phyloP scores from a whole-genome alignment of 116 monocot species.

The Trichopus zeylanicus region DNA sequence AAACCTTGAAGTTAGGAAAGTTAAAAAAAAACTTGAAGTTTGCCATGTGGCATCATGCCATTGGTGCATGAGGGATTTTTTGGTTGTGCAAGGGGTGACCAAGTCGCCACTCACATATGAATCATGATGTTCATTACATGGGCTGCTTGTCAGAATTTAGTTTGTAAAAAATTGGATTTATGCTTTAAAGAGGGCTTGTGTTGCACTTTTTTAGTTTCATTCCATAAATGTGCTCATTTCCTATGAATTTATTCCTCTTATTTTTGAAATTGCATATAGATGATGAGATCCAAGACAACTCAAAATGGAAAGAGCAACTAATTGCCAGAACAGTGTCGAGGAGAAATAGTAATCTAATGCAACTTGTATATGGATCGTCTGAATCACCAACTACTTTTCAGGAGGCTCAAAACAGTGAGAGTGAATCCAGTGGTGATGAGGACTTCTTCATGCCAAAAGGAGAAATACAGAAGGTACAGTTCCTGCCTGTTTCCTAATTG shows the following conservation, averaged over 20 bases:
- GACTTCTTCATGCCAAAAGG: conserved; percentile 80
- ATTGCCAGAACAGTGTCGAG: conserved; percentile 36
- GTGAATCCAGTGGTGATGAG: conserved; percentile 68
- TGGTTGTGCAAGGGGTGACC: no score
- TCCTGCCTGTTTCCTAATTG: not conserved
- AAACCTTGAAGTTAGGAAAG: no score
- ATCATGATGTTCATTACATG: no score
- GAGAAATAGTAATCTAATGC: conserved; percentile 61
- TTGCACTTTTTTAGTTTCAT: conserved; percentile 6
- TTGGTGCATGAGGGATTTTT: no score
- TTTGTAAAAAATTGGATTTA: no score
- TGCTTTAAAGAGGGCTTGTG: no score
- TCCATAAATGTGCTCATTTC: not conserved
- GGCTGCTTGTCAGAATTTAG: no score
- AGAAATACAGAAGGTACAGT: conserved; percentile 52
- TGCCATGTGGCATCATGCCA: no score
- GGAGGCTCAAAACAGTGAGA: conserved; percentile 32
- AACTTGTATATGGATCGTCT: conserved; percentile 78
- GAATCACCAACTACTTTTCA: conserved; percentile 8
- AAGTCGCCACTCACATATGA: no score
- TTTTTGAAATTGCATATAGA: conserved; percentile 10
- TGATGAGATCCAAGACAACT: conserved; percentile 30
- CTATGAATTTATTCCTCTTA: not conserved
- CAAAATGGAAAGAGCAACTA: conserved; percentile 89
- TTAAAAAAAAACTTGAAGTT: no score